Conservation (phyloP, 2,329 filamentous ascomycete species). For the Ophiobolus disseminans region DNA sequence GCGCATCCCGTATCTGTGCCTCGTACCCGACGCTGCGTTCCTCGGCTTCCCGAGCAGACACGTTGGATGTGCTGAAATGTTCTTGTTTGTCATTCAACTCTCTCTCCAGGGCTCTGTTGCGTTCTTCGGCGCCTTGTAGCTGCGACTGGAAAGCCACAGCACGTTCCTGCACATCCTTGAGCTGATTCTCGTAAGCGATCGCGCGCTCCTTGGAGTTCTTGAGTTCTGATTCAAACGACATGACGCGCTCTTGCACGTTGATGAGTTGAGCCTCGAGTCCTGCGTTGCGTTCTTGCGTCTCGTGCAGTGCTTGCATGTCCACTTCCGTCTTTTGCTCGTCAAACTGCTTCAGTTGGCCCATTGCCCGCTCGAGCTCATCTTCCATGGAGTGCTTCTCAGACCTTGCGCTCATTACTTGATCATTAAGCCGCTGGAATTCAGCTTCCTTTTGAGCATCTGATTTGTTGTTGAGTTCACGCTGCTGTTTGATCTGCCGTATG, state of each 20-base stretch:
- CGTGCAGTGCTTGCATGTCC: slow-evolving; percentile 31
- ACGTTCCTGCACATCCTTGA: slow-evolving; percentile 42
- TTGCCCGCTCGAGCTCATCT: slow-evolving; percentile 45
- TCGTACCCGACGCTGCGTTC: slow-evolving; percentile 39
- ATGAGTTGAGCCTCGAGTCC: slow-evolving; percentile 42
- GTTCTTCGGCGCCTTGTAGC: slow-evolving; percentile 35
- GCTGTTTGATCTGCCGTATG: slow-evolving; percentile 91
- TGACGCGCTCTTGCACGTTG: slow-evolving; percentile 44
- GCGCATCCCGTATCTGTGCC: slow-evolving; percentile 40
- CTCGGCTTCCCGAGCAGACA: slow-evolving; percentile 28
- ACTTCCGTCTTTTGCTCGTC: slow-evolving; percentile 32
- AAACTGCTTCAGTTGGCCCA: slow-evolving; percentile 38
- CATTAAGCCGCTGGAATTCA: slow-evolving; percentile 51
- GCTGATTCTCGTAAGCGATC: slow-evolving; percentile 41
- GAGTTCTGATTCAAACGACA: slow-evolving; percentile 39
- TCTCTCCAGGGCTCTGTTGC: slow-evolving; percentile 35
- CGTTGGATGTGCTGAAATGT: slow-evolving; percentile 26
- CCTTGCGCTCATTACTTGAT: slow-evolving; percentile 48
- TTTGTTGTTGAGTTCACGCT: slow-evolving; percentile 89
- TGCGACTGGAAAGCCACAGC: slow-evolving; percentile 40
- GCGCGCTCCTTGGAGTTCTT: slow-evolving; percentile 35
- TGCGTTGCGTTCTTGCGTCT: slow-evolving; percentile 41
- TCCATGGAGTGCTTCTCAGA: slow-evolving; percentile 47
- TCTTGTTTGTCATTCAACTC: slow-evolving; percentile 42
- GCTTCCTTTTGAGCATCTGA: slow-evolving; percentile 66